Percentiles rank a stretch among this genome's conserved stretches.
phyloP scores from a whole-genome alignment of 805 yeast genomes.

The Ogataea degrootiae region DNA sequence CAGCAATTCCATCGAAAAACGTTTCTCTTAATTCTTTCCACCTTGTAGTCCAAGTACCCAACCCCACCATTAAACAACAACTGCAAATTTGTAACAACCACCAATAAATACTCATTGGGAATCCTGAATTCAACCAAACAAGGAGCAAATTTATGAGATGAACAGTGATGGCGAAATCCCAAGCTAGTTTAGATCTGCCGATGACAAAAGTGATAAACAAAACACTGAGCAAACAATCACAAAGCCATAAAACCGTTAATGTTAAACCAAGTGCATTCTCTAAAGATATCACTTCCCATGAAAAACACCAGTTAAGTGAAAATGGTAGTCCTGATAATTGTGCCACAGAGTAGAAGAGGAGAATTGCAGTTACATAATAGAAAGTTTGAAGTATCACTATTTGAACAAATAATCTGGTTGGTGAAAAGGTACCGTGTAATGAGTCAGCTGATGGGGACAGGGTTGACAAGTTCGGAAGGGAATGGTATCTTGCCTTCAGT shows the following conservation, averaged over 20 bases:
- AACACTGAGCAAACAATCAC: slow-evolving; percentile 80
- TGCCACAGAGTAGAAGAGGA: slow-evolving; percentile 62
- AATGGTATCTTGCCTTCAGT: slow-evolving; percentile 8
- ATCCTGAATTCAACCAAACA: slow-evolving; percentile 58
- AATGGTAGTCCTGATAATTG: slow-evolving; percentile 68
- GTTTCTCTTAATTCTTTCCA: slow-evolving; percentile 90
- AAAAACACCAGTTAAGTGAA: slow-evolving; percentile 65
- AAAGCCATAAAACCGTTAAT: slow-evolving; percentile 69
- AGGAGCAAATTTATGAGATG: slow-evolving; percentile 74
- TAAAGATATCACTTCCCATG: slow-evolving; percentile 70
- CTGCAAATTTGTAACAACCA: slow-evolving; percentile 75
- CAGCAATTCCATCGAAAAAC: slow-evolving; percentile 80
- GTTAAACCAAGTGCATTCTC: slow-evolving; percentile 80
- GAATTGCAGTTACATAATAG: slow-evolving; percentile 69
- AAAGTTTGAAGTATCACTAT: slow-evolving; percentile 72
- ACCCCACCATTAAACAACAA: slow-evolving; percentile 60
- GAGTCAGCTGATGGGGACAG: slow-evolving; percentile 4
- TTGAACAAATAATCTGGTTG: slow-evolving; percentile 59
- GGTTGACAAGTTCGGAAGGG: slow-evolving; percentile 10
- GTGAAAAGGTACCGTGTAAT: slow-evolving; percentile 33
- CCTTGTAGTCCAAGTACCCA: slow-evolving; percentile 86
- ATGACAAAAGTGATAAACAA: slow-evolving; percentile 80
- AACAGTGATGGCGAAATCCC: slow-evolving; percentile 95
- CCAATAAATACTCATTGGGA: slow-evolving; percentile 78
- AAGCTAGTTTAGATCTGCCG: slow-evolving; percentile 88